Evolutionary conservation across 768 basidiomycete species (phyloP), one percentile per base, ranked within the genome.

Genomic region (Lyophyllum semitale): DNA sequence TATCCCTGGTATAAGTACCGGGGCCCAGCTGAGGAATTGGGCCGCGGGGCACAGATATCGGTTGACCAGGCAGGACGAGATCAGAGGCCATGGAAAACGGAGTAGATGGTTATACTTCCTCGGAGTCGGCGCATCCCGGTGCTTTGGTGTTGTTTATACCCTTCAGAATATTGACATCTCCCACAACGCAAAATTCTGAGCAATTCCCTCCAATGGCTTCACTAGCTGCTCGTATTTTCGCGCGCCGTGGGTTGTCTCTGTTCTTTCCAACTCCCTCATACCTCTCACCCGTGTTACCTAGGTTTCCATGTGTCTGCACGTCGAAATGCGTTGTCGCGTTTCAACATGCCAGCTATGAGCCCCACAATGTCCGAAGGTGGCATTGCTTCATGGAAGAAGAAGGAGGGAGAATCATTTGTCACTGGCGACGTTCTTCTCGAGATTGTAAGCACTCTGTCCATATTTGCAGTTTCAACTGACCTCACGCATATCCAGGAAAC

Each of bases 351-450:
- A 54, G 95, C 97, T 63, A 99, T 98, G 96, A 96, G 93, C 59
- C 97, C 97, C 29, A 99, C 97, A 54, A 99, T 99, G 97, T 95
- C 95, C 3, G 97, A 98, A 78, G 97, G 97, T 59, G 97, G 96
- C 59, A 97, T 99, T 70, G 91, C 96, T 43, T 81, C 83, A 29
- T 99, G 97, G 95, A 98, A 98, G 82, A 90, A 91, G 77, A 88
- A 89, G 73, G 96, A 98, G 71, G 97, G 97, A 53, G 95, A 98
- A 63, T 48, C 86, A 1, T 99, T 96, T 69, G 61, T 85, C 17
- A 84, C 87, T 7, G 96, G 97, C 23, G 97, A 99, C 66, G 95
- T 99, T 59, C 75, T 99, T 56, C 86, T 98, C 44, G 96, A 98
- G 75, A 95, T 99, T 65, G 95, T 95, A 60, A 66, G 86, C 35